Evolutionary conservation across 306 rosid species (phyloP).

Genomic region (Mucuna pruriens): DNA sequence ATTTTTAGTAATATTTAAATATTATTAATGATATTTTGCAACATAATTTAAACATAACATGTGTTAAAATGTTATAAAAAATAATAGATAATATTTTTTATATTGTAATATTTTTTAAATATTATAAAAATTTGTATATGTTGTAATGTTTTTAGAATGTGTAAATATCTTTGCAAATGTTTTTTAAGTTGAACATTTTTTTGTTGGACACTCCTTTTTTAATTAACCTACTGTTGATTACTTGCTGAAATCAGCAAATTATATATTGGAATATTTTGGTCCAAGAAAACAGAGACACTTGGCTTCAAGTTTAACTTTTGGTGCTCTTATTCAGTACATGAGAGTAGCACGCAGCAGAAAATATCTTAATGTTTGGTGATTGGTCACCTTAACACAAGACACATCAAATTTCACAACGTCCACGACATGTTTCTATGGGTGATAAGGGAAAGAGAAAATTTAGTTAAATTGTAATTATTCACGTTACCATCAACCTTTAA

Average conservation of each 20-base stretch:
- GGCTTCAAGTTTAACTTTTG: neutral
- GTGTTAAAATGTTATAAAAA: too few species aligned
- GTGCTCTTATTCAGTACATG: neutral
- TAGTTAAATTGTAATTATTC: neutral
- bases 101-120: too few species aligned
- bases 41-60: too few species aligned
- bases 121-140: too few species aligned
- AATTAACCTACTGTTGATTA: neutral
- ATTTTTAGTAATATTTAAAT: too few species aligned
- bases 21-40: too few species aligned
- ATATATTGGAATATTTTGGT: neutral
- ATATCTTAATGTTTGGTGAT: neutral
- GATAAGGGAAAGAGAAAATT: neutral
- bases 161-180: too few species aligned
- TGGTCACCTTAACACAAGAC: neutral
- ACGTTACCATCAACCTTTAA: neutral
- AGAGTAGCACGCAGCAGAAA: neutral
- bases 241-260: constrained; percentile 18
- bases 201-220: too few species aligned
- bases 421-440: neutral
- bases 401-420: neutral
- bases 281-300: neutral
- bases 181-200: too few species aligned
- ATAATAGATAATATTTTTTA: too few species aligned
- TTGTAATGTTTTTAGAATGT: too few species aligned